Evolutionary conservation across 2,329 filamentous ascomycete genomes (phyloP).

Genomic region (Thielaviopsis populi): DNA sequence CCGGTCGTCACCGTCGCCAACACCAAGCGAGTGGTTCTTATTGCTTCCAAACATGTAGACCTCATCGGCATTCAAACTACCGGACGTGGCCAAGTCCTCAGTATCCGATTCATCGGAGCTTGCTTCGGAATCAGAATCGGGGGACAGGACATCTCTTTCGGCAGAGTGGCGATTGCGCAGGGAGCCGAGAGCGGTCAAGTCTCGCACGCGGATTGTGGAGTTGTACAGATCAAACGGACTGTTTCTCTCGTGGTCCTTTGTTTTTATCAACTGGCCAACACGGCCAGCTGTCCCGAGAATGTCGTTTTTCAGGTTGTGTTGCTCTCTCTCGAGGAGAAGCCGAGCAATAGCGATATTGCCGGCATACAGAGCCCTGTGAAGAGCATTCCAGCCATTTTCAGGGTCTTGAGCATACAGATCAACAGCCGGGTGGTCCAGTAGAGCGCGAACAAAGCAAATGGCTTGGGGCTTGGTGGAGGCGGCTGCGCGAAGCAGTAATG

Average conservation of each 20-base stretch:
- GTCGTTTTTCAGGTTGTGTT: conserved; percentile 24
- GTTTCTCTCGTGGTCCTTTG: conserved; percentile 88
- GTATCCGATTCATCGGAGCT: background rate
- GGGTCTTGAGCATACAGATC: conserved; percentile 78
- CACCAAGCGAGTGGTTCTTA: conserved; percentile 80
- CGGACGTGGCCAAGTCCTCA: background rate
- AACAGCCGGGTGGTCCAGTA: conserved; percentile 67
- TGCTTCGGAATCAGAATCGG: conserved; percentile 38
- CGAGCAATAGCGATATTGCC: conserved; percentile 80
- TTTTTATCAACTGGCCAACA: conserved; percentile 69
- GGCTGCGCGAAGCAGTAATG: conserved; percentile 69
- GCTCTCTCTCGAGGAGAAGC: conserved; percentile 64
- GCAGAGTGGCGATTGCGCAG: background rate
- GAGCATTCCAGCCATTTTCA: conserved; percentile 90
- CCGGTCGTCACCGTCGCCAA: conserved; percentile 90
- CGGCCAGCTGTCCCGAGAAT: conserved; percentile 40
- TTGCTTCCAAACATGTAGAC: conserved; percentile 92
- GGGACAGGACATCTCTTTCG: conserved; percentile 25
- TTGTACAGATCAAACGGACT: conserved; percentile 90
- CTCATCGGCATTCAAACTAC: conserved; percentile 50
- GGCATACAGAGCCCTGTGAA: conserved; percentile 80
- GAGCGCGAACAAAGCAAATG: conserved; percentile 56
- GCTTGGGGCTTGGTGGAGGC: conserved; percentile 58
- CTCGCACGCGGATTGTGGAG: conserved; percentile 67
- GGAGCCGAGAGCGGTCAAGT: conserved; percentile 31